Conservation (phyloP, 345 rosid genomes). For the Euphorbia peplus region DNA sequence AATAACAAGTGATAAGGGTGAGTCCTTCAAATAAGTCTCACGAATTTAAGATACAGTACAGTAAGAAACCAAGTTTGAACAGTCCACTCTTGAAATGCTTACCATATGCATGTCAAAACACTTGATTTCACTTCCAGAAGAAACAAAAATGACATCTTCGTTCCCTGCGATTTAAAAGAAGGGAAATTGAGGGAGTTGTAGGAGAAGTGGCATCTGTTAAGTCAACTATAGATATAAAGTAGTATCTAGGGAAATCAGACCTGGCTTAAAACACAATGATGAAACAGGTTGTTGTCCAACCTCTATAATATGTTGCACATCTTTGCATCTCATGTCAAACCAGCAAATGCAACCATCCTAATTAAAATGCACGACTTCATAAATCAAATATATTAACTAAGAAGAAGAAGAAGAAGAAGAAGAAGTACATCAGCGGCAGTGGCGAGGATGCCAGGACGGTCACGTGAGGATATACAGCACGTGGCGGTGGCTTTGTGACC, state of each 20-base stretch:
- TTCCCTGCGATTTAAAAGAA: slow-evolving; percentile 43
- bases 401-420: neutral
- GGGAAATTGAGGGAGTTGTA: neutral
- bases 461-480: slow-evolving; percentile 75
- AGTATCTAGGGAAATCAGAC: slow-evolving; percentile 27
- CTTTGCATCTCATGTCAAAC: slow-evolving; percentile 92
- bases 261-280: slow-evolving; percentile 75
- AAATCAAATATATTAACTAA: neutral
- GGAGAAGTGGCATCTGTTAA: neutral
- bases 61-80: neutral
- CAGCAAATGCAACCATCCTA: slow-evolving; percentile 92
- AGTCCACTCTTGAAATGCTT: slow-evolving; percentile 7
- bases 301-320: slow-evolving; percentile 59
- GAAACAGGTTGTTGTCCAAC: slow-evolving; percentile 64
- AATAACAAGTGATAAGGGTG: too few relatives aligned
- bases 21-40: neutral
- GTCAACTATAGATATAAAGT: neutral
- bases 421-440: slow-evolving; percentile 73
- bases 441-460: slow-evolving; percentile 58
- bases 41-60: neutral
- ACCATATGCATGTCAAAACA: slow-evolving; percentile 84
- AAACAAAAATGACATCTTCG: slow-evolving; percentile 68
- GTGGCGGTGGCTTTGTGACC: slow-evolving; percentile 75
- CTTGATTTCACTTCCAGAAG: slow-evolving; percentile 63
- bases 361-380: too few relatives aligned